These are phyloP conservation scores for Zychaea mexicana DNA, from an alignment of 371 early-diverging fungal species.

Conservation along the genomic window DNA sequence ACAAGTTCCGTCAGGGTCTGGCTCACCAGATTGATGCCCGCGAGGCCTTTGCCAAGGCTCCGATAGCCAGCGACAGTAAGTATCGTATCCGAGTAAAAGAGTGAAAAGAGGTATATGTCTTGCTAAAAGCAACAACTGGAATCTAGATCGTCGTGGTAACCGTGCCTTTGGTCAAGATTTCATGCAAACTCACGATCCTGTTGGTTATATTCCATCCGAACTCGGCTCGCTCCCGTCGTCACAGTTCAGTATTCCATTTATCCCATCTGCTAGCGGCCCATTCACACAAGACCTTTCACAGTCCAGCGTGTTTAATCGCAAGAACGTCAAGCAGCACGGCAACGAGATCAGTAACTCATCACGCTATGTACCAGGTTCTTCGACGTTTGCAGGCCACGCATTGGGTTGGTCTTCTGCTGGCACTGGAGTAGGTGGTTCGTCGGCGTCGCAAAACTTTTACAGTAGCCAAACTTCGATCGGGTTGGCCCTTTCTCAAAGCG, in stretches of 20 bases:
- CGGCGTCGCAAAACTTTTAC: constrained; percentile 43
- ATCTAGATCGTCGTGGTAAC: constrained; percentile 51
- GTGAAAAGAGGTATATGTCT: background rate
- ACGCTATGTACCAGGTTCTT: constrained; percentile 43
- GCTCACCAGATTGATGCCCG: constrained; percentile 71
- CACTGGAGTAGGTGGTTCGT: background rate
- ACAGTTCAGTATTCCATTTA: constrained; percentile 65
- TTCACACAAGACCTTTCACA: constrained; percentile 73
- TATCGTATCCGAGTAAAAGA: background rate
- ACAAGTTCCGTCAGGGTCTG: constrained; percentile 65
- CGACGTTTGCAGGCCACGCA: constrained; percentile 44
- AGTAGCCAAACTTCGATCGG: constrained; percentile 58
- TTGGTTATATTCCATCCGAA: constrained; percentile 63
- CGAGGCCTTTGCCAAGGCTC: constrained; percentile 67
- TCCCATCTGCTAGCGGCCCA: constrained; percentile 66
- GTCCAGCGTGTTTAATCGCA: constrained; percentile 52
- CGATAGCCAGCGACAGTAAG: constrained; percentile 52
- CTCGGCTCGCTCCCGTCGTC: constrained; percentile 55
- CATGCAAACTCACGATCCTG: constrained; percentile 60
- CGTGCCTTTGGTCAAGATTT: constrained; percentile 57
- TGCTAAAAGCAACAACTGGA: background rate
- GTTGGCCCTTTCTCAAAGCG: constrained; percentile 65
- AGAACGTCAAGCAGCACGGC: constrained; percentile 25
- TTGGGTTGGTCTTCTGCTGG: constrained; percentile 31
- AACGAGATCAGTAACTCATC: constrained; percentile 19